Evolutionary conservation across 768 basidiomycete genomes (phyloP).

Genomic region (Antrodiella citrinella): DNA sequence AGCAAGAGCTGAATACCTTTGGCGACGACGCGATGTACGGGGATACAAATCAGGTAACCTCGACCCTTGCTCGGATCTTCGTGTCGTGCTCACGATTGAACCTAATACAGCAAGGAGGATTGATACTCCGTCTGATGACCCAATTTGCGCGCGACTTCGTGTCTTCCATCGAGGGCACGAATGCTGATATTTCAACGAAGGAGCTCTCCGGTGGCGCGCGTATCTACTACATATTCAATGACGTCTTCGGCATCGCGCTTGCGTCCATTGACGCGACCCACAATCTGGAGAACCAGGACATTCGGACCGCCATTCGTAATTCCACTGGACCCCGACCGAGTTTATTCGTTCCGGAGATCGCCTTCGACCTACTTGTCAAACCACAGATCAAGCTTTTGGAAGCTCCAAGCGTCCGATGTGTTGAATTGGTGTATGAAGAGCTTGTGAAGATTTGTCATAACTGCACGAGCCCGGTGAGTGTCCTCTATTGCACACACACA

Average conservation of each 20-base stretch:
- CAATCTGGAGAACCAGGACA: conserved; percentile 90
- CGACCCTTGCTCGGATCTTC: conserved; percentile 10
- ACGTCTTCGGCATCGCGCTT: conserved; percentile 91
- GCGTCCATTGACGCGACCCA: conserved; percentile 83
- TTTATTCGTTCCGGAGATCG: conserved; percentile 93
- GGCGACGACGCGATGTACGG: conserved; percentile 90
- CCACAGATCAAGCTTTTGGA: conserved; percentile 97
- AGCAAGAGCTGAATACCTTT: conserved; percentile 95
- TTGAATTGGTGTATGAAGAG: conserved; percentile 98
- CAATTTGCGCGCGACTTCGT: conserved; percentile 97
- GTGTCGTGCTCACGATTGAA: conserved; percentile 11
- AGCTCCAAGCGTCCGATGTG: conserved; percentile 89
- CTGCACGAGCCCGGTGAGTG: conserved; percentile 77
- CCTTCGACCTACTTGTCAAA: conserved; percentile 94
- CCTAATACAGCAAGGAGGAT: conserved; percentile 60
- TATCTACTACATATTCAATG: conserved; percentile 99
- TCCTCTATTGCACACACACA: neutral
- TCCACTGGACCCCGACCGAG: conserved; percentile 96
- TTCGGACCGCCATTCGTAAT: conserved; percentile 96
- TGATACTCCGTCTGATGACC: conserved; percentile 95
- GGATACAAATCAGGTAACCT: conserved; percentile 70
- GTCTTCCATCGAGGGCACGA: conserved; percentile 95
- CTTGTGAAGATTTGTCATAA: conserved; percentile 99
- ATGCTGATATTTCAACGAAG: conserved; percentile 93
- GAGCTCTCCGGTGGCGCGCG: conserved; percentile 96